Evolutionary conservation across 2,329 filamentous ascomycete species (phyloP).

Genomic region (Alternaria sp.): DNA sequence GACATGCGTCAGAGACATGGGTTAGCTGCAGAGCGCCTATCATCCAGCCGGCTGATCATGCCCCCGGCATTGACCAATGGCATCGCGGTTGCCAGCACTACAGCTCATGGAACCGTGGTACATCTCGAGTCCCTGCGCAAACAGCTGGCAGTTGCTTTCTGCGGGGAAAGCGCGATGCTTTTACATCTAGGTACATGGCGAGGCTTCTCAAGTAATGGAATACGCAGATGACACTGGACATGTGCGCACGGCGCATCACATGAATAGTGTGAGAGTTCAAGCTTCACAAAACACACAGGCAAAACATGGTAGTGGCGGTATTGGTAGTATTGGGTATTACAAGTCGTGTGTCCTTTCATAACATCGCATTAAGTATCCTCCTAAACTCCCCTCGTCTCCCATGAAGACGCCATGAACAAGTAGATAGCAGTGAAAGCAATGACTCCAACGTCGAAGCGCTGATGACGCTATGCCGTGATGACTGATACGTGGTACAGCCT

Average conservation of each 20-base stretch:
- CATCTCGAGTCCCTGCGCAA: slow-evolving; percentile 2
- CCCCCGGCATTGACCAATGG: slow-evolving; percentile 36
- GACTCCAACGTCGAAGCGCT: slow-evolving; percentile 41
- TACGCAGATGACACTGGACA: background rate
- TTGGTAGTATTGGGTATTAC: slow-evolving; percentile 42
- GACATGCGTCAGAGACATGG: slow-evolving; percentile 11
- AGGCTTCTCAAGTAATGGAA: background rate
- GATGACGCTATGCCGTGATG: slow-evolving; percentile 25
- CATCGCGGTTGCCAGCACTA: background rate
- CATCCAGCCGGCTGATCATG: slow-evolving; percentile 19
- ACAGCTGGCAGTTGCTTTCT: background rate
- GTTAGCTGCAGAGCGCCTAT: slow-evolving; percentile 19
- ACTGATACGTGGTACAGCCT: slow-evolving; percentile 19
- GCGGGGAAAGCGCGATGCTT: background rate
- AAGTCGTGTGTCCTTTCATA: slow-evolving; percentile 46
- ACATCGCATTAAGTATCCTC: slow-evolving; percentile 46
- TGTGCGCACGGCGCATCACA: background rate
- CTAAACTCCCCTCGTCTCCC: slow-evolving; percentile 20
- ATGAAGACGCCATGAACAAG: slow-evolving; percentile 27
- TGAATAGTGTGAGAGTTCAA: background rate
- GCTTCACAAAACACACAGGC: background rate
- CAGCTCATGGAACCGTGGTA: background rate
- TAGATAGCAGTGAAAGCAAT: slow-evolving; percentile 29
- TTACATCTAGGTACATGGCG: background rate
- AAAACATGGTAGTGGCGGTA: slow-evolving; percentile 24